phyloP scores from a whole-genome alignment of 1,139 yeast species.

The Scheffersomyces parashehatae region DNA sequence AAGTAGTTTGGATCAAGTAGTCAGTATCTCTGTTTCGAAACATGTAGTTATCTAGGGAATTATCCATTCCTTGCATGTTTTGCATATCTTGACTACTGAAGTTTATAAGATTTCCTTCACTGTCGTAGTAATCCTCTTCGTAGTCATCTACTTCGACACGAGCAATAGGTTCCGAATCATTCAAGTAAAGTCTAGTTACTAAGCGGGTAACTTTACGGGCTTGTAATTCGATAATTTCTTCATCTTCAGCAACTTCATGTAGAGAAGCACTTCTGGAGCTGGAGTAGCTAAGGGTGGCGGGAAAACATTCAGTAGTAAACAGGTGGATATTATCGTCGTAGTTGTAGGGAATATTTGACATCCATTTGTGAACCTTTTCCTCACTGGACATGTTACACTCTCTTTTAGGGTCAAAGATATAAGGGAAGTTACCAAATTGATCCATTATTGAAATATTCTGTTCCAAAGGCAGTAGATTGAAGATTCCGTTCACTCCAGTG shows the following conservation, averaged over 20 bases:
- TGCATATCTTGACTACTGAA: neutral
- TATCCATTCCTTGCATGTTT: neutral
- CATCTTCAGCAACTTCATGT: slow-evolving; percentile 23
- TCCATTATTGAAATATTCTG: neutral
- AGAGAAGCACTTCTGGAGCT: slow-evolving; percentile 14
- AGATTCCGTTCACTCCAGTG: no score
- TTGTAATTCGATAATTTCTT: slow-evolving; percentile 53
- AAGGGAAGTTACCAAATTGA: slow-evolving; percentile 2
- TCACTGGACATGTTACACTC: slow-evolving; percentile 58
- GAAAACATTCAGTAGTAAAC: slow-evolving; percentile 38
- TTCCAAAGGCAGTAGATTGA: no score
- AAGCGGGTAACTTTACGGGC: slow-evolving; percentile 51
- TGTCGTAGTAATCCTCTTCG: slow-evolving; percentile 3
- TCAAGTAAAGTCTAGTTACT: slow-evolving; percentile 39
- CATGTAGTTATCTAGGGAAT: neutral
- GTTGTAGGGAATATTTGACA: slow-evolving; percentile 51
- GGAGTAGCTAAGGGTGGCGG: slow-evolving; percentile 38
- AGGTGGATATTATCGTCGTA: slow-evolving; percentile 20
- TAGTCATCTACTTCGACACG: slow-evolving; percentile 1
- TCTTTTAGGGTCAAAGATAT: slow-evolving; percentile 54
- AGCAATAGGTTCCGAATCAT: slow-evolving; percentile 29
- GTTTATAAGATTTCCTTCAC: slow-evolving; percentile 3
- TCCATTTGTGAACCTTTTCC: slow-evolving; percentile 68
- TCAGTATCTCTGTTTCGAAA: no score
- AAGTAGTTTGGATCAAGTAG: no score